Percentiles rank a stretch among this genome's conserved stretches.
Evolutionary conservation across 345 rosid genomes (phyloP).

Genomic region (Draba incana): DNA sequence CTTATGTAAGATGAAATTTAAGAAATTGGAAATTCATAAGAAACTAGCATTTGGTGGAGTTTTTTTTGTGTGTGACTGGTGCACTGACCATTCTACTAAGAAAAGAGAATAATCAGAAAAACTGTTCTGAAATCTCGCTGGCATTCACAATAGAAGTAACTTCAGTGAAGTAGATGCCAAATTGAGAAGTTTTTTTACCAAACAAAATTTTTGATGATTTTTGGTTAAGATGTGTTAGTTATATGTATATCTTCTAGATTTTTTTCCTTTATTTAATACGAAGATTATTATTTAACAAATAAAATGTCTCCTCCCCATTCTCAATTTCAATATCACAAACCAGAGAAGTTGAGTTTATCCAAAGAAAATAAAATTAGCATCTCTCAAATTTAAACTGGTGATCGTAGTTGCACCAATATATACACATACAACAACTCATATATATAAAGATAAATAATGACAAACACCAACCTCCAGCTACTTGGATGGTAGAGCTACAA

Average conservation of each 20-base stretch:
- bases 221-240: too few relatives aligned
- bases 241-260: too few relatives aligned
- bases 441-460: conserved; percentile 24
- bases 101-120: too few relatives aligned
- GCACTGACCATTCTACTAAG: too few relatives aligned
- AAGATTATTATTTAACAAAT: background rate
- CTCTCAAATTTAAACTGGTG: conserved; percentile 38
- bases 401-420: conserved; percentile 40
- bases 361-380: conserved; percentile 36
- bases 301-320: background rate
- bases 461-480: conserved; percentile 33
- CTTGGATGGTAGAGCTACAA: conserved; percentile 33
- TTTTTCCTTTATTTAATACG: background rate
- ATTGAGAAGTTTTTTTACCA: too few relatives aligned
- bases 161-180: too few relatives aligned
- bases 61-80: too few relatives aligned
- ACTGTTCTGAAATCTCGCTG: too few relatives aligned
- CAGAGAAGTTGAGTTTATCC: background rate
- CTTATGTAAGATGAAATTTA: background rate
- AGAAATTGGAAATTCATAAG: background rate
- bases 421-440: conserved; percentile 39
- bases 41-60: too few relatives aligned
- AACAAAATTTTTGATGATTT: too few relatives aligned
- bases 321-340: conserved; percentile 1
- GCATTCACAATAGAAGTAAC: too few relatives aligned